These are phyloP conservation scores for Phytophthora chlamydospora DNA, from an alignment of 352 stramenopile species.

Conservation along the genomic window DNA sequence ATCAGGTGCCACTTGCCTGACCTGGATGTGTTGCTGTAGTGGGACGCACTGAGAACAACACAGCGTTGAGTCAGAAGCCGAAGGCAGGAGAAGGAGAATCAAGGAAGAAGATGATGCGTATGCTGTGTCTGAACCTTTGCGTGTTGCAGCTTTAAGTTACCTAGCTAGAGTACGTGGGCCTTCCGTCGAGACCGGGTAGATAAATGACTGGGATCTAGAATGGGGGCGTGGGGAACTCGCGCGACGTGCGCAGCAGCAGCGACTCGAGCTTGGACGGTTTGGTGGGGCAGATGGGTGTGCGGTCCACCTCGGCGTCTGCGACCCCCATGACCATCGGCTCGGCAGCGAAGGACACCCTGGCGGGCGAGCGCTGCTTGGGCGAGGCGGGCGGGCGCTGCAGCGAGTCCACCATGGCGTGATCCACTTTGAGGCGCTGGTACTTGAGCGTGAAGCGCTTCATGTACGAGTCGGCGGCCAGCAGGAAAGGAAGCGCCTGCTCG, in stretches of 20 bases:
- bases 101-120: not conserved
- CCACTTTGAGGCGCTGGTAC: slow-evolving; percentile 86
- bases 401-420: slow-evolving; percentile 82
- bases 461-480: slow-evolving; percentile 85
- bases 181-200: slow-evolving; percentile 28
- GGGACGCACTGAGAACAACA: slow-evolving; percentile 19
- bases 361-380: slow-evolving; percentile 34
- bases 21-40: slow-evolving; percentile 30
- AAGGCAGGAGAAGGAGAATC: not conserved
- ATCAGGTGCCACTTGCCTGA: slow-evolving; percentile 17
- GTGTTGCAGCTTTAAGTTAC: slow-evolving; percentile 35
- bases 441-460: slow-evolving; percentile 91
- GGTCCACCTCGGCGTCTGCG: slow-evolving; percentile 77
- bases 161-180: slow-evolving; percentile 39
- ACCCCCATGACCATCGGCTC: slow-evolving; percentile 70
- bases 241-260: slow-evolving; percentile 79
- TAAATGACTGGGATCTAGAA: slow-evolving; percentile 55
- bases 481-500: slow-evolving; percentile 79
- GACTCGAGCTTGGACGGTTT: slow-evolving; percentile 87
- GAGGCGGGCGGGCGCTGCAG: slow-evolving; percentile 38
- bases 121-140: slow-evolving; percentile 17
- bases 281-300: slow-evolving; percentile 73
- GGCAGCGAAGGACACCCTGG: slow-evolving; percentile 72
- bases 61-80: slow-evolving; percentile 3
- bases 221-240: slow-evolving; percentile 77